Percentiles rank a stretch among this genome's conserved stretches.
These are phyloP conservation scores for Cyberlindnera bimundalis DNA, from an alignment of 805 yeast genomes.

Conservation along the genomic window DNA sequence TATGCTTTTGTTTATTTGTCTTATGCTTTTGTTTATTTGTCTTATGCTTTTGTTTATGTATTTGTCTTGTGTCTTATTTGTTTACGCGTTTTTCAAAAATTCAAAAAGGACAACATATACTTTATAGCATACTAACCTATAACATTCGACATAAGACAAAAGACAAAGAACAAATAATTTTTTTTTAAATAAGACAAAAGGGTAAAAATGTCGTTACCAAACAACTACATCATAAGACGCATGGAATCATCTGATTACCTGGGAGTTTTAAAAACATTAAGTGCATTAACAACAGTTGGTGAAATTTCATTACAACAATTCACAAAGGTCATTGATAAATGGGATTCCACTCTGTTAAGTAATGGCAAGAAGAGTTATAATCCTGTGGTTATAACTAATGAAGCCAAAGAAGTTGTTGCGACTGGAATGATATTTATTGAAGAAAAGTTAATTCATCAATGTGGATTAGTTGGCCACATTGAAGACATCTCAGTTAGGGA, in stretches of 20 bases:
- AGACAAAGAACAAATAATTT: too few relatives aligned
- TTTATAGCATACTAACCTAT: too few relatives aligned
- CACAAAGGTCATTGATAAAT: slow-evolving; percentile 47
- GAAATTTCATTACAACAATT: slow-evolving; percentile 52
- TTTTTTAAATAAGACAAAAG: too few relatives aligned
- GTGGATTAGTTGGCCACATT: slow-evolving; percentile 88
- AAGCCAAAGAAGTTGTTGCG: slow-evolving; percentile 59
- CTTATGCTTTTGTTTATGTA: not conserved
- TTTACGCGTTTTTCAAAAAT: not conserved
- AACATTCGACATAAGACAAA: too few relatives aligned
- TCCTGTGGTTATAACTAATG: slow-evolving; percentile 59
- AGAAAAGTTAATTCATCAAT: slow-evolving; percentile 74
- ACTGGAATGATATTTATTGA: slow-evolving; percentile 82
- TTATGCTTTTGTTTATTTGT: not conserved
- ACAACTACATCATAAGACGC: slow-evolving; percentile 65
- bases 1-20: too few relatives aligned
- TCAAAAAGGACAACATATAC: too few relatives aligned
- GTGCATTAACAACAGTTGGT: slow-evolving; percentile 82
- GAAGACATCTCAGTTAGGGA: slow-evolving; percentile 86
- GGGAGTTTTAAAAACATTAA: slow-evolving; percentile 61
- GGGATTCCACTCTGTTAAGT: slow-evolving; percentile 43
- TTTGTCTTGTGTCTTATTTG: not conserved
- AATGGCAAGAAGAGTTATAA: slow-evolving; percentile 45
- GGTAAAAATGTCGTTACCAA: slow-evolving; percentile 48
- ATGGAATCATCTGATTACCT: slow-evolving; percentile 53